Conservation (phyloP, 495 filamentous ascomycete genomes). For the Aspergillus sclerotioniger region DNA sequence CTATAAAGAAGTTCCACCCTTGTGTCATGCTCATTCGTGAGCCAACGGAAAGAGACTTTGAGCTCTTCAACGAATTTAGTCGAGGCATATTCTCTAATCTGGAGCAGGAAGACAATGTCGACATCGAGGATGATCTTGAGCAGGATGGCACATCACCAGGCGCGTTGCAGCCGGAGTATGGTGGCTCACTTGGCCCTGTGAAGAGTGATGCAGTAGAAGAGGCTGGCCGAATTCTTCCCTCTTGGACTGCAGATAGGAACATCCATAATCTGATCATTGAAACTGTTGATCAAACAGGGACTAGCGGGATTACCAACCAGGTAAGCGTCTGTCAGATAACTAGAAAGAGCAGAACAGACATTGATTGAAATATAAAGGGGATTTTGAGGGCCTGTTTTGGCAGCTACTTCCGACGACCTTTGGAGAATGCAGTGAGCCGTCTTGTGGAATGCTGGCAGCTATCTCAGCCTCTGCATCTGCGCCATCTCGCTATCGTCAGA, state of each 20-base stretch:
- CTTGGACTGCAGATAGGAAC: slow-evolving; percentile 54
- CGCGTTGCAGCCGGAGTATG: slow-evolving; percentile 22
- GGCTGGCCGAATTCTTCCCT: slow-evolving; percentile 41
- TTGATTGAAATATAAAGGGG: slow-evolving; percentile 29
- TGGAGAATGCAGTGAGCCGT: slow-evolving; percentile 55
- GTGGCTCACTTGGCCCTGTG: slow-evolving; percentile 20
- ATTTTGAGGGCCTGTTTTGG: slow-evolving; percentile 52
- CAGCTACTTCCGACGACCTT: slow-evolving; percentile 53
- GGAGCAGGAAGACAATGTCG: slow-evolving; percentile 39
- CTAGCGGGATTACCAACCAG: slow-evolving; percentile 49
- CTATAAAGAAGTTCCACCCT: slow-evolving; percentile 36
- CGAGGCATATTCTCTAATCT: slow-evolving; percentile 27
- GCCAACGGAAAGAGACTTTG: slow-evolving; percentile 64
- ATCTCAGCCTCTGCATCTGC: slow-evolving; percentile 62
- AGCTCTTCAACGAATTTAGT: slow-evolving; percentile 50
- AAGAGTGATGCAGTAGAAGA: slow-evolving; percentile 32
- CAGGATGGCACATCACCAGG: not conserved
- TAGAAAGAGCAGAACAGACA: slow-evolving; percentile 7
- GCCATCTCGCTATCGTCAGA: slow-evolving; percentile 60
- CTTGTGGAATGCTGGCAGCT: slow-evolving; percentile 59
- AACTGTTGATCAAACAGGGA: slow-evolving; percentile 48
- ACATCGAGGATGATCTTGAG: slow-evolving; percentile 41
- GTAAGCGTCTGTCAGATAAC: slow-evolving; percentile 28
- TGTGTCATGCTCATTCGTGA: slow-evolving; percentile 75
- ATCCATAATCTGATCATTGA: slow-evolving; percentile 56